Percentiles rank a stretch among this genome's conserved stretches.
These are phyloP conservation scores for Climacium dendroides DNA, from an alignment of 225 moss, liverwort and hornwort species.

Conservation along the genomic window DNA sequence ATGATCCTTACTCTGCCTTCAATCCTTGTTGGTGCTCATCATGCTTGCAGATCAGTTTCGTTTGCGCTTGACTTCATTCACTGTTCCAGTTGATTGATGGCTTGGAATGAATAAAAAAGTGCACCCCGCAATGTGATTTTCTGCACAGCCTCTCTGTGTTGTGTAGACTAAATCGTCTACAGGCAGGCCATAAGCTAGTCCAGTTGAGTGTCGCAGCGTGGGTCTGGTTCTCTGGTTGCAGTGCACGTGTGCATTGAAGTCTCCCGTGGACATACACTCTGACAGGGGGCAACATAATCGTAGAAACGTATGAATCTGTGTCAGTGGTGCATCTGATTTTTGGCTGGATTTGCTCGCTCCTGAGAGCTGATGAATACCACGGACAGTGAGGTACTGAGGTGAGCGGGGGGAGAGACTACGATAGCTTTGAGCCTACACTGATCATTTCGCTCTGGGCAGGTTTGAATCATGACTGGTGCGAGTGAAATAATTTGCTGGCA, in stretches of 20 bases:
- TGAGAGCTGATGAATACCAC: background rate
- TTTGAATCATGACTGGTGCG: background rate
- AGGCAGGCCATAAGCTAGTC: background rate
- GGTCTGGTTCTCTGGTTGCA: no score
- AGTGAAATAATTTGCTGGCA: background rate
- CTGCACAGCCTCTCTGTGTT: background rate
- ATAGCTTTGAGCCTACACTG: background rate
- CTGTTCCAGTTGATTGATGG: background rate
- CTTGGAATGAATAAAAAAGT: background rate
- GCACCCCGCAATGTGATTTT: background rate
- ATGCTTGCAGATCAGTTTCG: background rate
- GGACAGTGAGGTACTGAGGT: no score
- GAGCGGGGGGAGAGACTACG: background rate
- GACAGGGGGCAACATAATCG: background rate
- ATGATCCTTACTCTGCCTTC: background rate
- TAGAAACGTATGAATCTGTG: background rate
- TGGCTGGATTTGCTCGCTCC: background rate
- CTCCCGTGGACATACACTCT: background rate
- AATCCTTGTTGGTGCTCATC: background rate
- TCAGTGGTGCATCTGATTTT: background rate
- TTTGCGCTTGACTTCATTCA: background rate
- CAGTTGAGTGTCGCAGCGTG: background rate
- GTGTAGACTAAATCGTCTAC: background rate
- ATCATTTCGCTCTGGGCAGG: background rate
- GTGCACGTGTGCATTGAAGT: background rate